Conservation (phyloP, 2,329 filamentous ascomycete species). For the Colletotrichum eremochloae region DNA sequence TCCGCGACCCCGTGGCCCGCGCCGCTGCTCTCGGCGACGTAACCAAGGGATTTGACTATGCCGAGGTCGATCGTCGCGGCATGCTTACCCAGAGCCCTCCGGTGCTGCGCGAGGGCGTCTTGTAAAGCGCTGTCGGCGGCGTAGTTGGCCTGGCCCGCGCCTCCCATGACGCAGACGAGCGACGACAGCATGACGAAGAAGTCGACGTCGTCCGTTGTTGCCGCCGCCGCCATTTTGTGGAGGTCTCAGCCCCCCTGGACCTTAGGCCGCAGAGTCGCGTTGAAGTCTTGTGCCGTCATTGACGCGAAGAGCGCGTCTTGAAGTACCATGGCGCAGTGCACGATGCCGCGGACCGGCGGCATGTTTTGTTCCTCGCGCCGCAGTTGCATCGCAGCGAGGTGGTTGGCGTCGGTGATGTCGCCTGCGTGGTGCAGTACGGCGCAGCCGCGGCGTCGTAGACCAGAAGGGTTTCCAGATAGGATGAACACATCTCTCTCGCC, state of each 20-base stretch:
- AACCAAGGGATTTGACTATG: constrained; percentile 61
- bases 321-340: constrained; percentile 57
- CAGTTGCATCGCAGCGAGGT: constrained; percentile 47
- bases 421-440: constrained; percentile 15
- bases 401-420: constrained; percentile 33
- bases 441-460: constrained; percentile 34
- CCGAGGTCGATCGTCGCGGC: constrained; percentile 66
- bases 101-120: constrained; percentile 57
- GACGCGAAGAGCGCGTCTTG: constrained; percentile 49
- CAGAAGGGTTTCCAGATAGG: neutral
- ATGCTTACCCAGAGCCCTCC: constrained; percentile 54
- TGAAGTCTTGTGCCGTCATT: constrained; percentile 54
- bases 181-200: constrained; percentile 54
- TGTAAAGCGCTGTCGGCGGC: constrained; percentile 58
- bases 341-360: constrained; percentile 21
- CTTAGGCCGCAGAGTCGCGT: constrained; percentile 49
- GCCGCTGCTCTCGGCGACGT: neutral
- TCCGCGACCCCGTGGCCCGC: neutral
- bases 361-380: constrained; percentile 38
- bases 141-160: constrained; percentile 58
- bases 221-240: constrained; percentile 46
- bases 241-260: constrained; percentile 49
- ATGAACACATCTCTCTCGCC: neutral
- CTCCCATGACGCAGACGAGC: constrained; percentile 45
- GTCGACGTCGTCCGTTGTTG: constrained; percentile 46